Conservation (phyloP, 139 green algal species). For the Chlorella vulgaris region DNA sequence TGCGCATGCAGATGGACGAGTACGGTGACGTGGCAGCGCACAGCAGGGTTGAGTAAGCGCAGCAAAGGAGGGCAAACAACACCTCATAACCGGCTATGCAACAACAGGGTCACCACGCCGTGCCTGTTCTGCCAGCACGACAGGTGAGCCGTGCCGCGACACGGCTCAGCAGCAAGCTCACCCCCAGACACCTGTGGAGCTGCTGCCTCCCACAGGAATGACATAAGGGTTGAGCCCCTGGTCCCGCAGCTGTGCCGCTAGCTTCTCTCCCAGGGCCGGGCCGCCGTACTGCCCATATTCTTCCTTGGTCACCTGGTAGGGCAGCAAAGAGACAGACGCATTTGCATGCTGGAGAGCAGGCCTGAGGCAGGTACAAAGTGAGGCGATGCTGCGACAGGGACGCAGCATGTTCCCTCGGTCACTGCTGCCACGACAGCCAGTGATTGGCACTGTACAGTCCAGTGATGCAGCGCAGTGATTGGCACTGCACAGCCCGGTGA, state of each 20-base stretch:
- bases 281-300: constrained; percentile 83
- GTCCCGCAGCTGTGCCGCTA: constrained; percentile 63
- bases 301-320: constrained; percentile 78
- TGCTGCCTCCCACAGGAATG: constrained; percentile 90
- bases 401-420: too few relatives aligned
- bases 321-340: not conserved
- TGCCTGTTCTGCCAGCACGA: too few relatives aligned
- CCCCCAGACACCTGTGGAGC: constrained; percentile 66
- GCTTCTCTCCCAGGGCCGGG: constrained; percentile 53
- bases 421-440: too few relatives aligned
- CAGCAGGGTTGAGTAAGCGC: not conserved
- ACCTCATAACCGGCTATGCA: too few relatives aligned
- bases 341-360: too few relatives aligned
- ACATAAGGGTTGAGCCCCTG: constrained; percentile 81
- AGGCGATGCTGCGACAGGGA: too few relatives aligned
- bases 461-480: too few relatives aligned
- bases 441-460: too few relatives aligned
- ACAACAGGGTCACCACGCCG: too few relatives aligned
- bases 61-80: not conserved
- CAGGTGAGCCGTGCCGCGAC: too few relatives aligned
- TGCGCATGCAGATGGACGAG: not conserved
- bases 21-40: not conserved
- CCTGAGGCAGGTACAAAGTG: too few relatives aligned
- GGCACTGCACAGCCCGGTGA: too few relatives aligned
- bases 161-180: not conserved